Evolutionary conservation across 495 filamentous ascomycete species (phyloP).

Genomic region (Apodospora peruviana): DNA sequence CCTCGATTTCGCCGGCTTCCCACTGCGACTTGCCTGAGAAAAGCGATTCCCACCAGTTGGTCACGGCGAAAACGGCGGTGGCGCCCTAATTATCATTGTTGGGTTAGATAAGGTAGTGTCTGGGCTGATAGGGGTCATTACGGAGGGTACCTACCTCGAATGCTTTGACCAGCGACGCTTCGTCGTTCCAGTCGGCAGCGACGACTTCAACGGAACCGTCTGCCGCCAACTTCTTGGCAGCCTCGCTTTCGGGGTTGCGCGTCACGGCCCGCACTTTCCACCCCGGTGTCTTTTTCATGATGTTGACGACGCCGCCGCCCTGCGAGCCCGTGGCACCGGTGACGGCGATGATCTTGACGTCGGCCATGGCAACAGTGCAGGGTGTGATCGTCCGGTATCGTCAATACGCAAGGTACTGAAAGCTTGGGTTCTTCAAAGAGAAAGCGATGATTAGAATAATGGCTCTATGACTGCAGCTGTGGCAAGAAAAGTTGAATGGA

Average conservation of each 20-base stretch:
- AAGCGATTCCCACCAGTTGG: slow-evolving; percentile 1
- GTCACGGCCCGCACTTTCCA: slow-evolving; percentile 17
- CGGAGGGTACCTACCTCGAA: slow-evolving; percentile 3
- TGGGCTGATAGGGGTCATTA: not conserved
- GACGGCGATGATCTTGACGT: slow-evolving; percentile 4
- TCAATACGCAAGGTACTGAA: too few species aligned
- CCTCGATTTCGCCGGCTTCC: slow-evolving; percentile 6
- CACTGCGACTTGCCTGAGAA: not conserved
- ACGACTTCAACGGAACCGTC: slow-evolving; percentile 16
- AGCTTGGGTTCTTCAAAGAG: too few species aligned
- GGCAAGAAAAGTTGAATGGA: too few species aligned
- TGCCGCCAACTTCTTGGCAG: slow-evolving; percentile 11
- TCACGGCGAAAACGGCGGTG: slow-evolving; percentile 7
- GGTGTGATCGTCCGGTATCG: too few species aligned
- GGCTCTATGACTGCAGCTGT: too few species aligned
- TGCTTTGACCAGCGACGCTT: slow-evolving; percentile 5
- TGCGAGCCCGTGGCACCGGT: slow-evolving; percentile 17
- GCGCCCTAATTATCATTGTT: not conserved
- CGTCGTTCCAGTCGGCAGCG: slow-evolving; percentile 17
- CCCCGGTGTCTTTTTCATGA: slow-evolving; percentile 7
- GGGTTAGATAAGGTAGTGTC: not conserved
- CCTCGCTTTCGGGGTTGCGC: slow-evolving; percentile 9
- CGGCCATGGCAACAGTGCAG: not conserved
- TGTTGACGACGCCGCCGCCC: slow-evolving; percentile 15
- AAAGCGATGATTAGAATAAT: too few species aligned